Evolutionary conservation across 2,329 filamentous ascomycete genomes (phyloP).

Genomic region (Neonectria sp.): DNA sequence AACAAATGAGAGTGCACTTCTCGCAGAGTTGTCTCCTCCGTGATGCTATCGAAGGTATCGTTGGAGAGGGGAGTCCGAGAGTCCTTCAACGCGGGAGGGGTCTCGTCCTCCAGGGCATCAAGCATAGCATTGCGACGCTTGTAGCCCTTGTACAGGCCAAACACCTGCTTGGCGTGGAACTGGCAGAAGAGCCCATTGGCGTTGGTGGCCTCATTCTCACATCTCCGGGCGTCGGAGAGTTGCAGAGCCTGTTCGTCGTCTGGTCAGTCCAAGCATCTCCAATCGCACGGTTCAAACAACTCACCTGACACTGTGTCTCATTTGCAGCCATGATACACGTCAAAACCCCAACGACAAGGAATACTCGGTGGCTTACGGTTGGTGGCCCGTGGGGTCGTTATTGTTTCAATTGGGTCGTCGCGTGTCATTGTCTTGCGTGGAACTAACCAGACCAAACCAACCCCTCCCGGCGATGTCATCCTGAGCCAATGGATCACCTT

Average conservation of each 20-base stretch:
- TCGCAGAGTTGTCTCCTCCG: constrained; percentile 27
- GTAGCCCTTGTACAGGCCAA: constrained; percentile 45
- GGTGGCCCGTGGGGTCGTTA: neutral
- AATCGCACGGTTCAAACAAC: no score
- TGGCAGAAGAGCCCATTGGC: constrained; percentile 45
- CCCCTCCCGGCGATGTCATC: no score
- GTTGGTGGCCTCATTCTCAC: constrained; percentile 63
- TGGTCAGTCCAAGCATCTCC: neutral
- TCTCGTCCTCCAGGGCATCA: constrained; percentile 36
- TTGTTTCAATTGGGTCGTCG: no score
- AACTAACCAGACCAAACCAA: no score
- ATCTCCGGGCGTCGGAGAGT: constrained; percentile 66
- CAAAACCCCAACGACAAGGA: neutral
- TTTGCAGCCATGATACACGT: neutral
- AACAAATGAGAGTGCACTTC: constrained; percentile 42
- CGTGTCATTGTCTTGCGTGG: no score
- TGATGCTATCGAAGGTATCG: constrained; percentile 36
- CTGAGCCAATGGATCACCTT: no score
- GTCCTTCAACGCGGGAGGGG: constrained; percentile 33
- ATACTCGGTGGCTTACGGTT: neutral
- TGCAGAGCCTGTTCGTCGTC: constrained; percentile 30
- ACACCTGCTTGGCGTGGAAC: constrained; percentile 44
- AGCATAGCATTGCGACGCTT: constrained; percentile 46
- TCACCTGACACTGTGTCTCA: constrained; percentile 4
- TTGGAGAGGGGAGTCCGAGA: constrained; percentile 38